These are phyloP conservation scores for Eimeria tenella DNA, from an alignment of 169 alveolate species.

Conservation along the genomic window DNA sequence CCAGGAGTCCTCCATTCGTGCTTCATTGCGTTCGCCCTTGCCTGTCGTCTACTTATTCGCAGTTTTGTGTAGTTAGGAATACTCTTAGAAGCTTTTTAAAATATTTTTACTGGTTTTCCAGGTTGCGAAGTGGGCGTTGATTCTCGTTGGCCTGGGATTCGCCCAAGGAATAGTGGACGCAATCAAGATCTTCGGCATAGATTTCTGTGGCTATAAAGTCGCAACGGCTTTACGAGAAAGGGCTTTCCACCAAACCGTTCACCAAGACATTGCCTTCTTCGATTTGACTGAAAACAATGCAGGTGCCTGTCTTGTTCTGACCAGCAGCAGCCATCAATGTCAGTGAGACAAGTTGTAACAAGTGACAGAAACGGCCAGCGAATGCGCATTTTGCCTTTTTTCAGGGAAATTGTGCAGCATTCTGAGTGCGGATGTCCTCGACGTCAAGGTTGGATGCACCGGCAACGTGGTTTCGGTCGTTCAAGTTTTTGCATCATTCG, in stretches of 20 bases:
- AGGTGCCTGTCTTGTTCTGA: constrained; percentile 1
- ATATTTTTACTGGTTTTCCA: background rate
- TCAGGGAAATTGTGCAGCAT: constrained; percentile 49
- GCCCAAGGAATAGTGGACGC: background rate
- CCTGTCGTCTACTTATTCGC: background rate
- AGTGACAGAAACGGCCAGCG: background rate
- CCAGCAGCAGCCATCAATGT: background rate
- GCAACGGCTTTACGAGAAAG: constrained; percentile 43
- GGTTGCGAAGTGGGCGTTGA: constrained; percentile 61
- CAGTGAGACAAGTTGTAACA: background rate
- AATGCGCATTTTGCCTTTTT: background rate
- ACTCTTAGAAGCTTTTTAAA: background rate
- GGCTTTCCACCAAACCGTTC: constrained; percentile 69
- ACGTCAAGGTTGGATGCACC: constrained; percentile 66
- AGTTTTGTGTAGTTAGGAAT: background rate
- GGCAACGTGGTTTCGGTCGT: constrained; percentile 66
- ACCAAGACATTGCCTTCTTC: constrained; percentile 70
- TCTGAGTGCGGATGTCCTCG: constrained; percentile 72
- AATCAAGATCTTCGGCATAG: constrained; percentile 52
- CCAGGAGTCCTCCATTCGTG: background rate
- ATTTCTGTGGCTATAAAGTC: constrained; percentile 68
- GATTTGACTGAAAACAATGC: constrained; percentile 44
- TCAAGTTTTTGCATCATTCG: constrained; percentile 13
- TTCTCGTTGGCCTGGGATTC: constrained; percentile 45
- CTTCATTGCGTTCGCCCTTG: background rate